Percentiles rank a stretch among this genome's conserved stretches.
phyloP scores from a whole-genome alignment of 1,139 yeast species.

The Meyerozyma athensensis region DNA sequence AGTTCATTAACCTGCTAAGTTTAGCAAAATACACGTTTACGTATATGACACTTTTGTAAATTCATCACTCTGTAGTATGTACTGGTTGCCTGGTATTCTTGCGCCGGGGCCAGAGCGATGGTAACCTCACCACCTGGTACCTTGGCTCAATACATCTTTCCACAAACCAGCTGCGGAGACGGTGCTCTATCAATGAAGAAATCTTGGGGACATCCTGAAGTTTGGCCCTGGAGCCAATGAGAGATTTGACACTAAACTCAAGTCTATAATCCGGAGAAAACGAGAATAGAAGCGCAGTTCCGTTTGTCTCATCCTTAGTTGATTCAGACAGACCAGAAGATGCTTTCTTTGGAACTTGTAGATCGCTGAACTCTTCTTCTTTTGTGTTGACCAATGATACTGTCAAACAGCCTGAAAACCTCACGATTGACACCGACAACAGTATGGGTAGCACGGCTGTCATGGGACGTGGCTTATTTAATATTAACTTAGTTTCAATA shows the following conservation, averaged over 20 bases:
- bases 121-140: conserved; percentile 76
- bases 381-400: conserved; percentile 63
- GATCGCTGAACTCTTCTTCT: conserved; percentile 28
- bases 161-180: conserved; percentile 82
- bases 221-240: conserved; percentile 90
- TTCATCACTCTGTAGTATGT: conserved; percentile 14
- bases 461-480: conserved; percentile 81
- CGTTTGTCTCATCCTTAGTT: conserved; percentile 22
- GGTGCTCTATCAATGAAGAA: conserved; percentile 75
- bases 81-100: conserved; percentile 55
- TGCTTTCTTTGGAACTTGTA: not conserved
- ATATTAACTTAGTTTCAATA: conserved; percentile 71
- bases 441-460: conserved; percentile 85
- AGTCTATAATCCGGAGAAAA: conserved; percentile 87
- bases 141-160: conserved; percentile 94
- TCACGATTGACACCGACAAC: conserved; percentile 77
- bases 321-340: not conserved
- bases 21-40: not conserved
- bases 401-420: conserved; percentile 90
- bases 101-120: conserved; percentile 86
- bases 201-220: conserved; percentile 92
- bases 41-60: conserved; percentile 4
- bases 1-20: not conserved
- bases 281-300: conserved; percentile 78
- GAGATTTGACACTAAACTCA: conserved; percentile 79